phyloP scores from a whole-genome alignment of 2,329 filamentous ascomycete species.

The Neofusicoccum laricinum region DNA sequence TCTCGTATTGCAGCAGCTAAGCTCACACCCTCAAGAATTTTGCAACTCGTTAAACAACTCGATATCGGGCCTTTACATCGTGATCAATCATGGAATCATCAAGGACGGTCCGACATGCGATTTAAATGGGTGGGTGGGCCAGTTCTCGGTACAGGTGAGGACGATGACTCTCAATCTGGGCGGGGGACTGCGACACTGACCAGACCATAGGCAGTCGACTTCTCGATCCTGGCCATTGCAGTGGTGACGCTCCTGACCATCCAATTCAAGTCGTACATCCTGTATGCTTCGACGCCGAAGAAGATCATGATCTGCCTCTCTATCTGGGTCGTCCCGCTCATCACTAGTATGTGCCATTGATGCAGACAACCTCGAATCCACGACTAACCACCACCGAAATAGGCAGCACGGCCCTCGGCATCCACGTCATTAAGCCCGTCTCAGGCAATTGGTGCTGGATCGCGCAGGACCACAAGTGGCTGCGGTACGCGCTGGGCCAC shows the following conservation, averaged over 20 bases:
- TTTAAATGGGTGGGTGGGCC: slow-evolving; percentile 46
- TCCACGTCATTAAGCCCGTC: slow-evolving; percentile 33
- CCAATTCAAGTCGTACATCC: slow-evolving; percentile 33
- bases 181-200: background rate
- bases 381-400: background rate
- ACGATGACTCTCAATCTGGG: background rate
- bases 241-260: slow-evolving; percentile 44
- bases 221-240: slow-evolving; percentile 46
- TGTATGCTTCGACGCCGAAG: slow-evolving; percentile 26
- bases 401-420: slow-evolving; percentile 7
- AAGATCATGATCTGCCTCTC: slow-evolving; percentile 36
- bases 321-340: slow-evolving; percentile 42
- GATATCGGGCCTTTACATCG: slow-evolving; percentile 40
- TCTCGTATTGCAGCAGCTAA: background rate
- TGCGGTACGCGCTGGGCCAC: slow-evolving; percentile 46
- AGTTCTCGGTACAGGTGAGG: slow-evolving; percentile 44
- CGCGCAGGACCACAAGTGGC: slow-evolving; percentile 29
- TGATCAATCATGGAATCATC: slow-evolving; percentile 27
- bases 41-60: slow-evolving; percentile 45
- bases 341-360: slow-evolving; percentile 30
- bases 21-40: slow-evolving; percentile 32
- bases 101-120: slow-evolving; percentile 34
- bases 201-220: slow-evolving; percentile 27
- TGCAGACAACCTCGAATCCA: no score
- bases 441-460: slow-evolving; percentile 53